Evolutionary conservation across 2,329 filamentous ascomycete species (phyloP).

Genomic region (Thielaviopsis ethacetica): DNA sequence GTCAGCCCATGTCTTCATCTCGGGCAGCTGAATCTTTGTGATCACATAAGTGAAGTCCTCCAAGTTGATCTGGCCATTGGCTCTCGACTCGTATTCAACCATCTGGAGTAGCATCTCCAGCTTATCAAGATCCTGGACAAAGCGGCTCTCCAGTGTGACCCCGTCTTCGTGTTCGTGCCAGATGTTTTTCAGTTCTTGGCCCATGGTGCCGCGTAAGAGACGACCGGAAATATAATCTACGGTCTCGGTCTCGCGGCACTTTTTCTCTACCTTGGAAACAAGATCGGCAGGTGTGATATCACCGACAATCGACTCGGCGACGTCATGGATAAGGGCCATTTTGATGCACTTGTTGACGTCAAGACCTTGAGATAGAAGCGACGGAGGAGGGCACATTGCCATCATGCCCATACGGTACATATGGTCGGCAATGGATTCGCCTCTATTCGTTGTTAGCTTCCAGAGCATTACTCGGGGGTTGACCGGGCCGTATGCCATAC

Average conservation of each 20-base stretch:
- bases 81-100: slow-evolving; percentile 78
- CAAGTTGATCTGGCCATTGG: slow-evolving; percentile 52
- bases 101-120: slow-evolving; percentile 90
- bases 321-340: slow-evolving; percentile 94
- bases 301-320: slow-evolving; percentile 92
- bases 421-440: slow-evolving; percentile 92
- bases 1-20: slow-evolving; percentile 65
- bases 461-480: background rate
- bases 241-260: slow-evolving; percentile 64
- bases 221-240: slow-evolving; percentile 82
- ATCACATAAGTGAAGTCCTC: slow-evolving; percentile 77
- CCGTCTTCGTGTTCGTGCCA: slow-evolving; percentile 96
- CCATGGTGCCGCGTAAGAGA: slow-evolving; percentile 54
- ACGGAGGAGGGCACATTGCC: slow-evolving; percentile 72
- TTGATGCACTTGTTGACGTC: slow-evolving; percentile 74
- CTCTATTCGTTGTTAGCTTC: slow-evolving; percentile 24
- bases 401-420: slow-evolving; percentile 99
- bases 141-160: slow-evolving; percentile 65
- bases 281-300: slow-evolving; percentile 91
- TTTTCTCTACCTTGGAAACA: slow-evolving; percentile 80
- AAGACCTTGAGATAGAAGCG: slow-evolving; percentile 47
- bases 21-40: slow-evolving; percentile 52
- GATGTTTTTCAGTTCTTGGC: slow-evolving; percentile 54
- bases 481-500: slow-evolving; percentile 20
- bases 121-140: slow-evolving; percentile 96